Percentiles rank a stretch among this genome's conserved stretches.
These are phyloP conservation scores for Parafenestella ontariensis DNA, from an alignment of 2,329 filamentous ascomycete species.

Conservation along the genomic window DNA sequence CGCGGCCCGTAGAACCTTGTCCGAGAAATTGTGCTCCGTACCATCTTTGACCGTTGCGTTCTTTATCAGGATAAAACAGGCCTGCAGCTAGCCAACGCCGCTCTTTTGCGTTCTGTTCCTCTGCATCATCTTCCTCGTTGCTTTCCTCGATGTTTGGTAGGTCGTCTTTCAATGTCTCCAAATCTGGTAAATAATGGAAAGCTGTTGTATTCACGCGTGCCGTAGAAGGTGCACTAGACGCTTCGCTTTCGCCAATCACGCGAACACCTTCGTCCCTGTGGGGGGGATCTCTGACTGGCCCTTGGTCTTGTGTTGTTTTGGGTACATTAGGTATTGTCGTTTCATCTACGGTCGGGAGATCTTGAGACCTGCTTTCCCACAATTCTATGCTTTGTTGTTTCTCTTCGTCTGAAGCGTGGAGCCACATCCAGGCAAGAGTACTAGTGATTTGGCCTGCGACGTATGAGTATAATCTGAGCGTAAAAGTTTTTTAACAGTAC, in stretches of 20 bases:
- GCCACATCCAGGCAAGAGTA: neutral
- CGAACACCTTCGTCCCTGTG: no score
- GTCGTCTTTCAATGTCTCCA: neutral
- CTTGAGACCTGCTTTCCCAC: neutral
- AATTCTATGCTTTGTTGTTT: neutral
- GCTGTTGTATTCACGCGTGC: neutral
- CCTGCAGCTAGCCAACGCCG: neutral
- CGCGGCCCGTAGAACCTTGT: neutral
- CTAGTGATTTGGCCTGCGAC: neutral
- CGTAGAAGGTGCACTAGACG: neutral
- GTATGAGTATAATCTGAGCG: neutral
- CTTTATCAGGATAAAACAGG: neutral
- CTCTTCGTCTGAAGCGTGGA: neutral
- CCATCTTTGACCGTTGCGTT: neutral
- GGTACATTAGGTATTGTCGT: neutral
- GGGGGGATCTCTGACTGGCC: no score
- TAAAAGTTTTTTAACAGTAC: neutral
- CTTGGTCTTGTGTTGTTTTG: neutral
- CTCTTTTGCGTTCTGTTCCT: neutral
- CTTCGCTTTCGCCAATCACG: neutral
- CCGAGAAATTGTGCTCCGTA: conserved; percentile 1
- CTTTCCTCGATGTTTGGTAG: no score
- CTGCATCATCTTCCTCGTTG: neutral
- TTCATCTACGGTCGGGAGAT: neutral
- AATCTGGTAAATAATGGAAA: neutral